Base-by-base conservation (phyloP, 2,329 filamentous ascomycete species). In the Fusarium sp. region DNA sequence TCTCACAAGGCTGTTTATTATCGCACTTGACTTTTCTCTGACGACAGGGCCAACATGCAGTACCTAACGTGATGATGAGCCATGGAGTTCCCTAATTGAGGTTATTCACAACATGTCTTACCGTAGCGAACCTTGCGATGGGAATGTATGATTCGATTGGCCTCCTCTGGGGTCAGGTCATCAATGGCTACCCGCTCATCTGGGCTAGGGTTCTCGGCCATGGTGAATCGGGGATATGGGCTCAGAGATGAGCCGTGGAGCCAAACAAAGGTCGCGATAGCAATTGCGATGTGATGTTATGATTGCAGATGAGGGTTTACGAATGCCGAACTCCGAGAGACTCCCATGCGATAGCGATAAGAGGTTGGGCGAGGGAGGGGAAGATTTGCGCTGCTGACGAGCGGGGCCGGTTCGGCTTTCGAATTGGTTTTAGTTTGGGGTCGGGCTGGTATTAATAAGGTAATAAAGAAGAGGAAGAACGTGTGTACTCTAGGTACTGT, bases 11-110 rank as follows among this genome's bases (percentile, higher is more conserved):
- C 77, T 90, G 87, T 79, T 91, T 89, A 80, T 91, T 91, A 82
- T 91, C 90, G 79, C 90, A 92, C 81, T 91, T 91, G 44, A 92
- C 90, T 81, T 92, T 91, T 72, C 90, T 86, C 80, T 91, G 90
- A 50, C 90, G 85, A 78, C 90, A 92, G 18, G 90, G 90, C 89
- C 90, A 92, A 76, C 90, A 92, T 9, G 89, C 89, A 45, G 89
- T 91, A 65, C 88, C 88, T 90, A 75, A 61, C 71, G 64, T 45
- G 50, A 55, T 51, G 47, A 71, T 75, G 47, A 74, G 68, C 57
- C 55, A 68, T 11, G 16, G 7, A n/a, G 54, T 55, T 66, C 41
- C 42, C 22, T 7, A 36, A 26, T 42, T 72, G 71, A 74, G 31
- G 71, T 48, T 70, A 72, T 74, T 74, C 71, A 26, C 71, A 60